Conservation (phyloP, 352 stramenopile genomes). For the Phytophthora vignae region DNA sequence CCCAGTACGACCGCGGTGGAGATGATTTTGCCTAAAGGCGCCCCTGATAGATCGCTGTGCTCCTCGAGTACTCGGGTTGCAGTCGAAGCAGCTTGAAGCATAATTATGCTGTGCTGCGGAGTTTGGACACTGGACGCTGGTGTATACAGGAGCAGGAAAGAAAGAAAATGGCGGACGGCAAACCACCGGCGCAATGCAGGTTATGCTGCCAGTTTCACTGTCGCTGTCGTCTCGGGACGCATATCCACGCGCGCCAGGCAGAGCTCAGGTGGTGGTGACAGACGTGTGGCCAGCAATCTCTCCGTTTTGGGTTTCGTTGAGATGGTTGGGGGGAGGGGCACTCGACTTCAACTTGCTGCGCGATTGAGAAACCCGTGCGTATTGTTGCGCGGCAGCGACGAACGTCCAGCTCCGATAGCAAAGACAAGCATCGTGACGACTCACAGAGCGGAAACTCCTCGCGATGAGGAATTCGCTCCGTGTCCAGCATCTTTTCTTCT, state of each 20-base stretch:
- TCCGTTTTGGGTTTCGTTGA: neutral
- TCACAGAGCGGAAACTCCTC: neutral
- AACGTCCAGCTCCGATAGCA: neutral
- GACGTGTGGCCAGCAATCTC: neutral
- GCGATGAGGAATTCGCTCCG: neutral
- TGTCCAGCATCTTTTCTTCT: too few species aligned
- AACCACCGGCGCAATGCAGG: neutral
- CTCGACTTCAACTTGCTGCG: neutral
- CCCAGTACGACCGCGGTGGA: slow-evolving; percentile 53
- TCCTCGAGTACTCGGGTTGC: slow-evolving; percentile 12
- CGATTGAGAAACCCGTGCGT: too few species aligned
- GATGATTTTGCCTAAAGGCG: slow-evolving; percentile 55
- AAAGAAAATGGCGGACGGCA: neutral
- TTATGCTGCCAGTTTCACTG: neutral
- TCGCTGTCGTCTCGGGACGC: neutral
- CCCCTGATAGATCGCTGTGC: slow-evolving; percentile 36
- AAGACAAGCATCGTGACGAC: slow-evolving; percentile 5
- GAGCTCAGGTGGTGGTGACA: neutral
- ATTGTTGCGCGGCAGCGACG: neutral
- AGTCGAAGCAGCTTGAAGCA: neutral
- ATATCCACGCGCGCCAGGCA: neutral
- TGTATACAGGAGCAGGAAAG: neutral
- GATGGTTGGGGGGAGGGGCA: neutral
- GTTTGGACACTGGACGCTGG: neutral
- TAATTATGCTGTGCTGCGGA: neutral